Evolutionary conservation across 768 basidiomycete species (phyloP), one percentile per base, ranked within the genome.

Genomic region (Leccinum imitatum): DNA sequence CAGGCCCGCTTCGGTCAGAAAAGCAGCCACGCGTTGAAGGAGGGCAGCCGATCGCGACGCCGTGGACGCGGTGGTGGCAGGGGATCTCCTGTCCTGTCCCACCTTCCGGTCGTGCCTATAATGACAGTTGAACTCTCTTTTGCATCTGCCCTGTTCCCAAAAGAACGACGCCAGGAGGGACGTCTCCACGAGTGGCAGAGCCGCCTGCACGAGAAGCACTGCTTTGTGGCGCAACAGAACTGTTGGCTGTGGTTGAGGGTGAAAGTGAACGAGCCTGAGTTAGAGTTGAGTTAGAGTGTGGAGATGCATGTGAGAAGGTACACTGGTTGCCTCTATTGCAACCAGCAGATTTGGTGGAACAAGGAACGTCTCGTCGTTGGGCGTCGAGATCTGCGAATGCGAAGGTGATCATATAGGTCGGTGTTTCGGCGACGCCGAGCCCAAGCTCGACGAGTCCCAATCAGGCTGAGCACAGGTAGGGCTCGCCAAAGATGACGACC

Each of bases 401-500:
- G 80, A 83, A 6, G 87, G 89, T 0, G 89, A 84, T 25, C 25
- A 25, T 10, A 76, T 72, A 17, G 86, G 84, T 6, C 74, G 74
- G 53, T 77, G 70, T 55, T 75, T 67, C 5, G 68, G 57, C 54
- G 68, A 73, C 11, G 85, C 82, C 53, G 72, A 75, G 15, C 25
- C 1, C 21, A 79, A 59, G 61, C 88, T 90, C n/a, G 80, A 79
- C 27, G 69, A 76, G 64, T 91, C 90, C 90, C 90, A 92, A 47
- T 89, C 88, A 0, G 90, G 90, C 63, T 90, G 87, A 1, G 83
- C 75, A 46, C 54, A 97, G 83, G 73, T 97, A 97, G 6, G 91
- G 88, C 72, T 97, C 94, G 70, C 93, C 92, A 70, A 97, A 97
- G 72, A 97, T 95, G 78, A 93, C 87, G 66, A 97, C 94, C 72